Evolutionary conservation across 176 grass and related monocot genomes (phyloP), one percentile per base, ranked within the genome.

Genomic region (Cocos nucifera): DNA sequence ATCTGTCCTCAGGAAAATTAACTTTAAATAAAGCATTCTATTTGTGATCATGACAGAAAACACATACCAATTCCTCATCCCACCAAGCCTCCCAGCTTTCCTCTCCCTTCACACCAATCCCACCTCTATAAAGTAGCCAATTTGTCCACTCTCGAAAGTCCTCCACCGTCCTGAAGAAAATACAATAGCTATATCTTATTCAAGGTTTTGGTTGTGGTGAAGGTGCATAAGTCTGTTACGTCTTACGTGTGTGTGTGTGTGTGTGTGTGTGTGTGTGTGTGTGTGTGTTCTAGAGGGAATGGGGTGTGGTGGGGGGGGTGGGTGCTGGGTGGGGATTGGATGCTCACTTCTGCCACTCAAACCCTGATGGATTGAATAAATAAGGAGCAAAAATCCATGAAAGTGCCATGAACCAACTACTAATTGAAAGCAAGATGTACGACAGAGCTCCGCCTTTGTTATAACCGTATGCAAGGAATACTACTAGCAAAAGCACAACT

Each of bases 41-140:
- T 44, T 44, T 44, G 10, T 12, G 35, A 12, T 39, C 15, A 61
- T 39, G 17, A 39, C 58, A 29, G 25, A 61, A 23, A 62, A 25
- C 55, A 69, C 19, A 70, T 95, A 95, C 90, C 86, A 86, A 62
- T 77, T 95, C 90, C 71, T 95, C 90, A 48, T 95, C 90, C 86
- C 86, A 95, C 90, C 90, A 95, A 35, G 86, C 90, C 71, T 95
- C 90, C 90, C 90, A 95, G 80, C 90, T 95, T 86, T 95, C 90
- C 83, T 95, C 90, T 74, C 90, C 90, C 84, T 86, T 95, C 19
- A 95, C 90, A 22, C 90, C 90, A 63, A 95, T 95, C 66, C 90
- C 90, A 77, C 90, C 90, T 74, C 90, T 82, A 52, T 95, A 95
- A 79, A 95, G 89, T 21, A 95, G 64, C 90, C 90, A 95, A 63